Evolutionary conservation across 2,329 filamentous ascomycete genomes (phyloP).

Genomic region (Aureobasidium subglaciale): DNA sequence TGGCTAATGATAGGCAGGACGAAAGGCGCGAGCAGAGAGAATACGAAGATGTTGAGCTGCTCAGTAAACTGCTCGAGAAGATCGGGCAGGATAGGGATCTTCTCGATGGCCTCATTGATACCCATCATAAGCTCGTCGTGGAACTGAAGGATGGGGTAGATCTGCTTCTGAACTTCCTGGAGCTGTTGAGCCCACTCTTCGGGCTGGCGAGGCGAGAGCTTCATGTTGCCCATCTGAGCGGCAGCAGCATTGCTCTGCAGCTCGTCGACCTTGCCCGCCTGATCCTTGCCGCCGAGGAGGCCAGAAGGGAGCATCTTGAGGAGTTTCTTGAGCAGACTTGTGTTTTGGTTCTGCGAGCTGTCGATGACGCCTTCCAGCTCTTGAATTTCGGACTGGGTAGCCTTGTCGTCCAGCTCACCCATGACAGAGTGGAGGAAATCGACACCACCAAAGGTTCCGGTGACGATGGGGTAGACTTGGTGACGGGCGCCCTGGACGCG

Average conservation of each 20-base stretch:
- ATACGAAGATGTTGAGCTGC: constrained; percentile 82
- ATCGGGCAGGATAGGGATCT: constrained; percentile 77
- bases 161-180: constrained; percentile 63
- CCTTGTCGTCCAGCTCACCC: constrained; percentile 43
- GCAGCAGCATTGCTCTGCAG: constrained; percentile 69
- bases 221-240: constrained; percentile 50
- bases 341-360: constrained; percentile 52
- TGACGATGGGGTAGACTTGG: constrained; percentile 45
- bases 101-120: constrained; percentile 71
- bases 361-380: constrained; percentile 71
- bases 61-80: constrained; percentile 81
- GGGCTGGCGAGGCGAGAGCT: constrained; percentile 68
- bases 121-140: constrained; percentile 80
- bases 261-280: constrained; percentile 69
- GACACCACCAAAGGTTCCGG: constrained; percentile 48
- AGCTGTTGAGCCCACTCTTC: constrained; percentile 80
- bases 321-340: constrained; percentile 71
- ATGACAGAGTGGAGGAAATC: constrained; percentile 46
- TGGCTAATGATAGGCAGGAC: constrained; percentile 79
- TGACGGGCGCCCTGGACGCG: constrained; percentile 37
- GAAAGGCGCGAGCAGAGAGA: constrained; percentile 83
- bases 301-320: constrained; percentile 76
- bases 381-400: constrained; percentile 43
- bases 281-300: constrained; percentile 67
- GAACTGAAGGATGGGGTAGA: constrained; percentile 85